Conservation (phyloP, 192 early-diverging fungal species). For the Coemansia sp. region DNA sequence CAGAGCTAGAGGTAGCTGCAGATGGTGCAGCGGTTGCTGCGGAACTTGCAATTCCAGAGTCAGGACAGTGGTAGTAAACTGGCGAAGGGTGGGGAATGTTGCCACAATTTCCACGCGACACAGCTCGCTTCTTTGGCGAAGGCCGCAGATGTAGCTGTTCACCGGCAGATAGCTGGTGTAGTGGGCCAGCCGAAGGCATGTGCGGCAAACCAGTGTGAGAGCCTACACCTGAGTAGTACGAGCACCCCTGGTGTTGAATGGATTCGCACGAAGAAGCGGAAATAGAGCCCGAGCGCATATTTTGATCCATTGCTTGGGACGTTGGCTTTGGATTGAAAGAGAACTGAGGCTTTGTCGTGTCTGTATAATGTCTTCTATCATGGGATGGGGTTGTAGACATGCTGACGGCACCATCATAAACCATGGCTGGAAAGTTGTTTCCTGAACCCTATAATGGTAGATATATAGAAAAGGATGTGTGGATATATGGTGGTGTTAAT, state of each 20-base stretch:
- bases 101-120: conserved; percentile 42
- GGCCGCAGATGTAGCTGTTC: conserved; percentile 35
- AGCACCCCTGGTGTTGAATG: background rate
- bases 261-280: background rate
- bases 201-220: background rate
- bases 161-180: conserved; percentile 32
- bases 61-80: conserved; percentile 31
- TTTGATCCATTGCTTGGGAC: background rate
- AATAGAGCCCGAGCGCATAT: background rate
- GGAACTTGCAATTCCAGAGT: conserved; percentile 5
- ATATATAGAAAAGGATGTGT: background rate
- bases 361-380: background rate
- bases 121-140: conserved; percentile 55
- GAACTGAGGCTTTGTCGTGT: background rate
- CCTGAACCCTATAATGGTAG: background rate
- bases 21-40: conserved; percentile 18
- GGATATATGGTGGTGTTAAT: background rate
- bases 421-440: background rate
- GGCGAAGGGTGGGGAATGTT: conserved; percentile 52
- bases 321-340: conserved; percentile 5
- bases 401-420: background rate
- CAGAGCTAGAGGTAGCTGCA: conserved; percentile 21
- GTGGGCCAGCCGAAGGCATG: conserved; percentile 16
- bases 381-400: background rate
- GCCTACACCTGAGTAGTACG: too few species aligned